These are phyloP conservation scores for Cyclanthera cordifolia DNA, from an alignment of 306 rosid species.

Conservation along the genomic window DNA sequence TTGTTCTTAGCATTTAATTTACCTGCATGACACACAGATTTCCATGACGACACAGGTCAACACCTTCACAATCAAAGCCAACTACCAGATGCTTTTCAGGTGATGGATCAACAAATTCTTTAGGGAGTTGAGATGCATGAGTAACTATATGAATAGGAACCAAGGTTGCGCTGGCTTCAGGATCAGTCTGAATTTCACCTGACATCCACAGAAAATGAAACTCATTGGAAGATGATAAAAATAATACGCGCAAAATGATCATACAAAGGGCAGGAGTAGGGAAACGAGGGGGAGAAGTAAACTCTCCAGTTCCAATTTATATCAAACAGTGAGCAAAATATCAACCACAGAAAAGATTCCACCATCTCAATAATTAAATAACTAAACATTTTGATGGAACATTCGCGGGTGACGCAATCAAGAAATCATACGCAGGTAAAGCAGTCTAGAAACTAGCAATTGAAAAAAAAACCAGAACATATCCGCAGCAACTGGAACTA, in stretches of 20 bases:
- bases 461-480: not conserved
- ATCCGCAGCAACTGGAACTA: not conserved
- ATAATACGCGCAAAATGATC: not conserved
- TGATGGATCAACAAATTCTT: constrained; percentile 64
- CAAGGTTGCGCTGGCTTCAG: constrained; percentile 26
- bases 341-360: too few species aligned
- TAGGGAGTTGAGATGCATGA: constrained; percentile 63
- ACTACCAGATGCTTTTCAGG: constrained; percentile 37
- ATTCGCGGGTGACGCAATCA: too few species aligned
- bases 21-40: constrained; percentile 86
- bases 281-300: not conserved
- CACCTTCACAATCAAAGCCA: constrained; percentile 93
- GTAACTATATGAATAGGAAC: constrained; percentile 65
- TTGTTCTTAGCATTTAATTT: constrained; percentile 1
- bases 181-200: constrained; percentile 39
- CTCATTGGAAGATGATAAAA: not conserved
- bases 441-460: too few species aligned
- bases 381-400: too few species aligned
- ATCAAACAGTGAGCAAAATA: too few species aligned
- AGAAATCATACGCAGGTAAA: too few species aligned
- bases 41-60: constrained; percentile 74
- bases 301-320: too few species aligned
- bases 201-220: not conserved
- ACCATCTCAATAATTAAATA: too few species aligned
- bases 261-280: not conserved